These are phyloP conservation scores for Cladophialophora immunda DNA, from an alignment of 2,329 filamentous ascomycete species.

Conservation along the genomic window DNA sequence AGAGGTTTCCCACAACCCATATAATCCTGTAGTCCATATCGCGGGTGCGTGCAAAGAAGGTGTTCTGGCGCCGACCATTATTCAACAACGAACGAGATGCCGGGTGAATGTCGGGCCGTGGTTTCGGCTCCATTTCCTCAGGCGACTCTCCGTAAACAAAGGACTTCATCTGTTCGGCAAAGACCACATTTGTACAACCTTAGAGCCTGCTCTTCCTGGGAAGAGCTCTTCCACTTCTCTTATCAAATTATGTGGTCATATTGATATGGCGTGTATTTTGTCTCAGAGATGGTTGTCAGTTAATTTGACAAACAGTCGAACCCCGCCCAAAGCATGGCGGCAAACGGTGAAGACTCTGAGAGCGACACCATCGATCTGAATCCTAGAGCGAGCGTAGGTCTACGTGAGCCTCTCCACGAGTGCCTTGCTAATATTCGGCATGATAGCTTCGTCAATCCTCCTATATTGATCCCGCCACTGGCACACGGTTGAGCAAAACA, in stretches of 20 bases:
- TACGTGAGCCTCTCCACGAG: not conserved
- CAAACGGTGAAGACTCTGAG: not conserved
- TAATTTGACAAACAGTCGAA: not conserved
- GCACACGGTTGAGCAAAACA: slow-evolving; percentile 80
- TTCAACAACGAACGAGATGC: not conserved
- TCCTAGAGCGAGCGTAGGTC: slow-evolving; percentile 34
- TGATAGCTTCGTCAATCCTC: slow-evolving; percentile 79
- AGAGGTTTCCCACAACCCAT: too few relatives aligned
- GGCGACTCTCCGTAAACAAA: slow-evolving; percentile 1
- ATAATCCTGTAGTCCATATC: too few relatives aligned
- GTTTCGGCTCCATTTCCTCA: not conserved
- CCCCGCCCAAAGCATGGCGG: not conserved
- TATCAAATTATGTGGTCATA: not conserved
- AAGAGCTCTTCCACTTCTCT: not conserved
- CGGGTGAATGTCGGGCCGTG: slow-evolving; percentile 3
- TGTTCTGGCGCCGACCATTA: too few relatives aligned
- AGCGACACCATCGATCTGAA: slow-evolving; percentile 8
- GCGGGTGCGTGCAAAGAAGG: too few relatives aligned
- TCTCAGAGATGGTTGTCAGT: not conserved
- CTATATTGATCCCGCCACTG: slow-evolving; percentile 85
- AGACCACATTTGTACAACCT: not conserved
- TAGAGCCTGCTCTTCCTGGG: not conserved
- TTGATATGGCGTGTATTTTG: not conserved
- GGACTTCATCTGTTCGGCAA: not conserved
- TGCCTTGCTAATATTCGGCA: not conserved